Conservation (phyloP, 2,329 filamentous ascomycete genomes). For the Beauveria asiatica region DNA sequence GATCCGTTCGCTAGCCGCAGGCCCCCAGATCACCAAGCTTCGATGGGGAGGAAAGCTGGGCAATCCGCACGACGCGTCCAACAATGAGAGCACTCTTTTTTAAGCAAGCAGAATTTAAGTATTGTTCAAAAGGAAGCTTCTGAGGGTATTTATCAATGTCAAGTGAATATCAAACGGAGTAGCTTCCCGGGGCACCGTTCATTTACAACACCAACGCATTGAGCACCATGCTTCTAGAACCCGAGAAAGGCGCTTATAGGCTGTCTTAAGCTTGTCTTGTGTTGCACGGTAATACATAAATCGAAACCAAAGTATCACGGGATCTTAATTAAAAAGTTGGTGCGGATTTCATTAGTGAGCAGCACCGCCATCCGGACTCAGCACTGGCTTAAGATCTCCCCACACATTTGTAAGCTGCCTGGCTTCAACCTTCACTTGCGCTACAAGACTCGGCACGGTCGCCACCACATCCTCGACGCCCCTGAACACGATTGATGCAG, state of each 20-base stretch:
- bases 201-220: neutral
- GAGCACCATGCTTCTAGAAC: neutral
- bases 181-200: too few relatives aligned
- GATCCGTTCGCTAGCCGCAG: too few relatives aligned
- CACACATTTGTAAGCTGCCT: conserved; percentile 7
- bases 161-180: too few relatives aligned
- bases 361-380: neutral
- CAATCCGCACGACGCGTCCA: too few relatives aligned
- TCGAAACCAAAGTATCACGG: too few relatives aligned
- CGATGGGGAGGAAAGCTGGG: too few relatives aligned
- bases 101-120: too few relatives aligned
- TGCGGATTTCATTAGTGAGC: neutral
- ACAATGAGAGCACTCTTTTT: too few relatives aligned
- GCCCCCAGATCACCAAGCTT: too few relatives aligned
- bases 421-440: neutral
- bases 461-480: neutral
- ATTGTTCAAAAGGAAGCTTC: too few relatives aligned
- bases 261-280: neutral
- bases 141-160: too few relatives aligned
- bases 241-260: neutral
- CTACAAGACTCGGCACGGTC: neutral
- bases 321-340: neutral
- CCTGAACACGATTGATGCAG: neutral
- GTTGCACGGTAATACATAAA: neutral
- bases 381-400: neutral